Evolutionary conservation across 2,329 filamentous ascomycete species (phyloP), one percentile per base, ranked within the genome.

Genomic region (Claviceps capensis): DNA sequence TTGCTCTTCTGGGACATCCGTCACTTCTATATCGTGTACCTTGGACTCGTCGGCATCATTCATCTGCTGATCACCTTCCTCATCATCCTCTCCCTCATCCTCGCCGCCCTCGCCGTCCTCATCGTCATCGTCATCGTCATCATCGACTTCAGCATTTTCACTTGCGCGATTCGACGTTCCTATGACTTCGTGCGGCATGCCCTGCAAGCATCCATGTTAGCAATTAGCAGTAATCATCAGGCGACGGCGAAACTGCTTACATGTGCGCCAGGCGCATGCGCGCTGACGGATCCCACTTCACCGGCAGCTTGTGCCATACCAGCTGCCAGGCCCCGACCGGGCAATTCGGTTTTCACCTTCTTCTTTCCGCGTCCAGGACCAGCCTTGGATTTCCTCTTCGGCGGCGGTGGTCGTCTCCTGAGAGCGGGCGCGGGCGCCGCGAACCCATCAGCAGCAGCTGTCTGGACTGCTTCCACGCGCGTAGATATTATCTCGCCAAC

Each of bases 401-500:
- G 86, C 1, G 86, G 85, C 30, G 83, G 84, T 0, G 84, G 83
- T 54, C 84, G 81, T 62, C 83, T 79, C 62, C 72, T 69, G n/a
- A 62, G 65, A 2, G 72, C 70, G 1, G 72, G 70, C 2, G 67
- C 60, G 22, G 65, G 64, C 3, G 63, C 58, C 4, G 54, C 77
- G 69, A 58, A 78, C 64, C 57, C 75, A 69, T 74, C 84, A 6
- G 77, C 68, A n/a, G 77, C 77, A 5, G 75, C 74, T 41, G 75
- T 73, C 42, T 80, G 78, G 2, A 75, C 75, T 0, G 73, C 67
- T 38, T 81, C 72, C 16, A 80, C 69, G 6, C 74, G 74, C 1
- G 77, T 80, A 0, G 78, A 75, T 53, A 88, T 79, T 49, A 95
- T 83, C 63, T 95, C 89, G 52, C 88, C 88, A 56, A 91, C 86